Evolutionary conservation across 768 basidiomycete genomes (phyloP).

Genomic region (Tubosaeta sp.): DNA sequence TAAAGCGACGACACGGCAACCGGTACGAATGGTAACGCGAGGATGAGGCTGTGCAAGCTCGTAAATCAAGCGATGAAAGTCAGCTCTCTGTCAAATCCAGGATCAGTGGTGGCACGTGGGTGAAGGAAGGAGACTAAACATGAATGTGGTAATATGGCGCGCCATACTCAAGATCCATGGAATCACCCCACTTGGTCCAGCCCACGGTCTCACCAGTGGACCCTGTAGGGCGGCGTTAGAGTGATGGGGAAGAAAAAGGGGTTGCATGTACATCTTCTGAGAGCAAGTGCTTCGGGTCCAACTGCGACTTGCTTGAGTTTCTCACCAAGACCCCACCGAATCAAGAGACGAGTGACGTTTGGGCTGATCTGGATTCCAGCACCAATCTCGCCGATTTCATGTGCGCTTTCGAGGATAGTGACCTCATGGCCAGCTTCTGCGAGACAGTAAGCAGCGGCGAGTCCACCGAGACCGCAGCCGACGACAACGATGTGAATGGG

Average conservation of each 20-base stretch:
- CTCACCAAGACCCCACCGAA: slow-evolving; percentile 47
- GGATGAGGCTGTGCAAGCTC: slow-evolving; percentile 35
- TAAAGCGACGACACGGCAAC: slow-evolving; percentile 34
- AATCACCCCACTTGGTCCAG: slow-evolving; percentile 34
- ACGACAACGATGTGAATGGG: slow-evolving; percentile 40
- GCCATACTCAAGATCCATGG: slow-evolving; percentile 30
- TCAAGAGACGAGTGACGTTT: slow-evolving; percentile 43
- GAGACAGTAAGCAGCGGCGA: slow-evolving; percentile 43
- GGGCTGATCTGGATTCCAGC: slow-evolving; percentile 48
- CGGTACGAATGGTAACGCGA: slow-evolving; percentile 31
- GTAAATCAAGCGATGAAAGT: slow-evolving; percentile 40
- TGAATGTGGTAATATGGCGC: slow-evolving; percentile 35
- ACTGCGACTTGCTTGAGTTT: slow-evolving; percentile 37
- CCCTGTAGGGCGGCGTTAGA: slow-evolving; percentile 15
- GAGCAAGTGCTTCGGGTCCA: slow-evolving; percentile 35
- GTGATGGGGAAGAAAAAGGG: neutral
- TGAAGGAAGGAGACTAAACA: slow-evolving; percentile 14
- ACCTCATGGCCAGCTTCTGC: slow-evolving; percentile 46
- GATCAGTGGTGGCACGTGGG: neutral
- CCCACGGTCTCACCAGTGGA: slow-evolving; percentile 33
- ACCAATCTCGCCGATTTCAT: slow-evolving; percentile 40
- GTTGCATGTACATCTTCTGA: slow-evolving; percentile 39
- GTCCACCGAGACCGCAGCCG: slow-evolving; percentile 49
- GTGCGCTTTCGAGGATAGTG: slow-evolving; percentile 43
- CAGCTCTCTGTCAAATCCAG: slow-evolving; percentile 34